These are phyloP conservation scores for Triglochin maritima DNA, from an alignment of 106 monocot species.

Conservation along the genomic window DNA sequence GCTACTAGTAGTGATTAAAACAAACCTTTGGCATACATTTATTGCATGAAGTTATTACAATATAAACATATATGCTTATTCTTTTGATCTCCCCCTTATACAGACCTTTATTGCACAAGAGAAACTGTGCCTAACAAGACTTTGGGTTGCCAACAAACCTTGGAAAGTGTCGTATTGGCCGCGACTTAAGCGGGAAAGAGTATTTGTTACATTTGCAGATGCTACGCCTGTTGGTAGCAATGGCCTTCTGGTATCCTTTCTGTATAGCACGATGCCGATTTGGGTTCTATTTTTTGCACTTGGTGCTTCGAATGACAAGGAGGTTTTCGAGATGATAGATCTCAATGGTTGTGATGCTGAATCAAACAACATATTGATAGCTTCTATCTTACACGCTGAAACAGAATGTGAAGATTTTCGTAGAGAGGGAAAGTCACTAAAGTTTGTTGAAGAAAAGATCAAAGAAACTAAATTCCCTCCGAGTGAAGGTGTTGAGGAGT, in stretches of 20 bases:
- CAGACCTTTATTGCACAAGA: conserved; percentile 92
- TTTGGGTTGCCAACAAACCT: conserved; percentile 71
- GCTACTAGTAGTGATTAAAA: no score
- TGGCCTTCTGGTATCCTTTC: conserved; percentile 31
- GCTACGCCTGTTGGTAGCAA: conserved; percentile 30
- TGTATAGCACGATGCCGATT: conserved; percentile 61
- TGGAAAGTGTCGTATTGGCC: conserved; percentile 51
- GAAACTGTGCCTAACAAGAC: conserved; percentile 49
- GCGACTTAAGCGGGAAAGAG: conserved; percentile 40
- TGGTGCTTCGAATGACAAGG: conserved; percentile 79
- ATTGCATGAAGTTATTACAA: no score
- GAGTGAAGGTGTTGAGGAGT: conserved; percentile 62
- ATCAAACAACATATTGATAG: conserved; percentile 47
- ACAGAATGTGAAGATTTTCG: conserved; percentile 53
- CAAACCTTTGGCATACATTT: no score
- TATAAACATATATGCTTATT: no score
- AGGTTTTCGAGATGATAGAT: conserved; percentile 79
- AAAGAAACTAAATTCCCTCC: conserved; percentile 72
- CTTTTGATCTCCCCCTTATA: neutral
- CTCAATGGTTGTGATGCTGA: conserved; percentile 32
- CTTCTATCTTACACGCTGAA: conserved; percentile 59
- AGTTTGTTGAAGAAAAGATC: conserved; percentile 43
- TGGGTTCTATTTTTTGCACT: conserved; percentile 95
- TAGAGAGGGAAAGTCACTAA: conserved; percentile 34
- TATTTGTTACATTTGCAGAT: conserved; percentile 52